Evolutionary conservation across 345 rosid genomes (phyloP).

Genomic region (Syzygium aromaticum): DNA sequence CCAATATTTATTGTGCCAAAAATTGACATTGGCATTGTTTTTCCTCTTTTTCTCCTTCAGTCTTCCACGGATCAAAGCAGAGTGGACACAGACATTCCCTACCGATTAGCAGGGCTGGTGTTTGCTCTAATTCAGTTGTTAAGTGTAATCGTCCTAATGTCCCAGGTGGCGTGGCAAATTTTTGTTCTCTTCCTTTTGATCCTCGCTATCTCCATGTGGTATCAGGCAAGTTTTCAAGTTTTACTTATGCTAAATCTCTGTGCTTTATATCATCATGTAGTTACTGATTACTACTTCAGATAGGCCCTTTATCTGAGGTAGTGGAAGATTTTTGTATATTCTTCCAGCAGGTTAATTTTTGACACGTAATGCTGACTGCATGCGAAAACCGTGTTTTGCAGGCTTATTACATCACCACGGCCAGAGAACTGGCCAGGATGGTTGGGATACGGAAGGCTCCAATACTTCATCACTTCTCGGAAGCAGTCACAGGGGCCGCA

Average conservation of each 20-base stretch:
- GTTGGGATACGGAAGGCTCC: slow-evolving; percentile 72
- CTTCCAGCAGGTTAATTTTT: background rate
- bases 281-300: background rate
- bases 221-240: slow-evolving; percentile 32
- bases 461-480: slow-evolving; percentile 75
- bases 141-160: slow-evolving; percentile 53
- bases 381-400: slow-evolving; percentile 12
- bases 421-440: slow-evolving; percentile 92
- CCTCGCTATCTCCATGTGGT: slow-evolving; percentile 48
- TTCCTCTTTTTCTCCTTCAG: slow-evolving; percentile 14
- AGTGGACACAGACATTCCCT: slow-evolving; percentile 67
- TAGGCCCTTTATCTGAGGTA: background rate
- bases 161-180: slow-evolving; percentile 54
- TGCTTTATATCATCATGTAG: background rate
- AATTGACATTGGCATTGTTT: background rate
- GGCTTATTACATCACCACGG: slow-evolving; percentile 73
- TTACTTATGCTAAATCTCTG: background rate
- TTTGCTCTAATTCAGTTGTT: slow-evolving; percentile 64
- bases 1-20: background rate
- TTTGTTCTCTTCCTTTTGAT: slow-evolving; percentile 46
- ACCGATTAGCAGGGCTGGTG: slow-evolving; percentile 64
- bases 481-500: slow-evolving; percentile 59
- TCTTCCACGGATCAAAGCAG: slow-evolving; percentile 70
- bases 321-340: background rate
- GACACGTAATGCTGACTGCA: background rate